Evolutionary conservation across 2,329 filamentous ascomycete genomes (phyloP).

Genomic region (Tolypocladium tundrense): DNA sequence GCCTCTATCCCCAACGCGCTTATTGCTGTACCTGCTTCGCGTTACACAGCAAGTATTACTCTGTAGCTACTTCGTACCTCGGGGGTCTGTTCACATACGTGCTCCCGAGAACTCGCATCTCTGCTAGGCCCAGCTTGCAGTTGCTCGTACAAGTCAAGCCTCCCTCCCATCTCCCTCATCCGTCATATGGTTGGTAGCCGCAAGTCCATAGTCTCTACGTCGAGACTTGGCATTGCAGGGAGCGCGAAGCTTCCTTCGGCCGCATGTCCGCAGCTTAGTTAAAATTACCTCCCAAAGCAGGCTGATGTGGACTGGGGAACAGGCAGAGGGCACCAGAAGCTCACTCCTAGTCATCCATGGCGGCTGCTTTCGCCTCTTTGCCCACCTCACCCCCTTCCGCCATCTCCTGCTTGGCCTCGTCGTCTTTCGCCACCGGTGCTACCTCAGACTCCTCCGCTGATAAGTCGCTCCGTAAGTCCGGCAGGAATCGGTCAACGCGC

Average conservation of each 20-base stretch:
- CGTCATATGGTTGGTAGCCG: background rate
- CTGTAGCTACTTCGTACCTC: background rate
- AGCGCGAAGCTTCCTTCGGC: background rate
- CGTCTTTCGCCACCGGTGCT: slow-evolving; percentile 3
- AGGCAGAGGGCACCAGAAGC: background rate
- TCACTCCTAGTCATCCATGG: background rate
- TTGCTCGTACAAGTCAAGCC: background rate
- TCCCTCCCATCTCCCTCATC: background rate
- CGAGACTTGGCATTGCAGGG: background rate
- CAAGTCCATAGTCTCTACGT: background rate
- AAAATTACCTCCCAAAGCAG: background rate
- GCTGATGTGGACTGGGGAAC: background rate
- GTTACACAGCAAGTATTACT: background rate
- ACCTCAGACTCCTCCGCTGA: slow-evolving; percentile 33
- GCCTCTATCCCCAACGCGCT: background rate
- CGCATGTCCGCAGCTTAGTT: background rate
- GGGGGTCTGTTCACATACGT: background rate
- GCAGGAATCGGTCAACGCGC: slow-evolving; percentile 54
- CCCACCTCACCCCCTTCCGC: background rate
- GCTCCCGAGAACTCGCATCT: background rate
- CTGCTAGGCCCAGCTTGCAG: background rate
- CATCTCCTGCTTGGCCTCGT: background rate
- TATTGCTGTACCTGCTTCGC: background rate
- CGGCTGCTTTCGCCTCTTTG: background rate
- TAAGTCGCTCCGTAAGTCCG: slow-evolving; percentile 47